Conservation (phyloP, 2,329 filamentous ascomycete genomes). For the Didymella keratinophila region DNA sequence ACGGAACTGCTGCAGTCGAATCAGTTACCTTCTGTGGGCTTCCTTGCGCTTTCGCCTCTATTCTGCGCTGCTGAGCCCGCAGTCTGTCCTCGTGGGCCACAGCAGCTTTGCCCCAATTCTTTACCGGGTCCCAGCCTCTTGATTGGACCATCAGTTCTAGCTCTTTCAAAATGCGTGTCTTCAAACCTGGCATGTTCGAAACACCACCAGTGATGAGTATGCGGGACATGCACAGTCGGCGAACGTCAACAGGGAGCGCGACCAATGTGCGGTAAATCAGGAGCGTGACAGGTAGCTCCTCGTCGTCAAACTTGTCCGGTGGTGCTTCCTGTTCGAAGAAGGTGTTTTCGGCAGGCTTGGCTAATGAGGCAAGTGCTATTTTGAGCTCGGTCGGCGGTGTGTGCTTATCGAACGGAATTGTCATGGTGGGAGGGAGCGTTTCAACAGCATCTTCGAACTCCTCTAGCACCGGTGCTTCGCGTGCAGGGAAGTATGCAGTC, state of each 20-base stretch:
- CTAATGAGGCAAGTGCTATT: conserved; percentile 73
- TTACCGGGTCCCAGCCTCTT: conserved; percentile 79
- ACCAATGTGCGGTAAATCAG: conserved; percentile 80
- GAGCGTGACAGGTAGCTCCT: conserved; percentile 80
- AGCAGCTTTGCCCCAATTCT: conserved; percentile 69
- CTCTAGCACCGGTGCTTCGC: conserved; percentile 51
- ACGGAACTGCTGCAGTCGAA: conserved; percentile 12
- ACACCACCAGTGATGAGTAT: conserved; percentile 87
- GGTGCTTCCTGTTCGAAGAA: conserved; percentile 70
- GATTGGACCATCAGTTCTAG: conserved; percentile 70
- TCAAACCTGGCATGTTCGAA: conserved; percentile 79
- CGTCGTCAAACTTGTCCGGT: conserved; percentile 75
- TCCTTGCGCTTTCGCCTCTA: conserved; percentile 32
- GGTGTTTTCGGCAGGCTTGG: conserved; percentile 76
- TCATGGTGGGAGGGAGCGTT: conserved; percentile 41
- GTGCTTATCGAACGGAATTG: conserved; percentile 45
- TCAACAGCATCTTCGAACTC: conserved; percentile 54
- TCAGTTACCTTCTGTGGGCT: conserved; percentile 34
- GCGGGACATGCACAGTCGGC: conserved; percentile 85
- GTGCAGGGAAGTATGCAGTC: conserved; percentile 45
- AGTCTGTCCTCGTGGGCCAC: conserved; percentile 40
- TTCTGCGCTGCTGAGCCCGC: conserved; percentile 33
- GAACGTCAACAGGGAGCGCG: conserved; percentile 79
- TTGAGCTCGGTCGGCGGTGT: conserved; percentile 62
- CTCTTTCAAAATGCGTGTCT: conserved; percentile 78